phyloP scores from a whole-genome alignment of 345 rosid genomes.

The Sisymbrium irio region DNA sequence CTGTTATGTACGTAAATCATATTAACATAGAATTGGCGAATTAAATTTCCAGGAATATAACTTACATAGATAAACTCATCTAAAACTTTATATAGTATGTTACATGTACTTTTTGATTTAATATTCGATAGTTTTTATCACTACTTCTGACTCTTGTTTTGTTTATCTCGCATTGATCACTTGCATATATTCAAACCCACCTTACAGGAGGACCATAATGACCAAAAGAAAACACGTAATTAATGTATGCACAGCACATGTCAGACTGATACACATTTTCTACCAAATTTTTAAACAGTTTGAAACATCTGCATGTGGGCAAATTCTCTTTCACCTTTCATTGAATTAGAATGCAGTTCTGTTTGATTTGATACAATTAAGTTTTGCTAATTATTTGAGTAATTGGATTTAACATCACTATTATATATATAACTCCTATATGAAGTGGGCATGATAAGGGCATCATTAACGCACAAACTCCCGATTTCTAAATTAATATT shows the following conservation, averaged over 20 bases:
- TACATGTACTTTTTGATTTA: neutral
- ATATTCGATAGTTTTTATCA: neutral
- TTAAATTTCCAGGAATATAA: neutral
- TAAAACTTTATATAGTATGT: neutral
- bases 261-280: slow-evolving; percentile 5
- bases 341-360: neutral
- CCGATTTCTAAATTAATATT: no score
- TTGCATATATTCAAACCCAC: slow-evolving; percentile 5
- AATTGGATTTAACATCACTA: neutral
- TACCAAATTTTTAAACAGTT: neutral
- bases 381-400: neutral
- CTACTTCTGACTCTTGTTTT: neutral
- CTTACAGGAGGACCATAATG: neutral
- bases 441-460: neutral
- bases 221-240: slow-evolving; percentile 1
- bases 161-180: neutral
- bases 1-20: neutral
- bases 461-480: no score
- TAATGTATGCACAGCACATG: slow-evolving; percentile 20
- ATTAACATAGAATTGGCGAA: neutral
- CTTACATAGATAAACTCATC: neutral
- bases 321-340: slow-evolving; percentile 1
- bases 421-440: neutral
- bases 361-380: slow-evolving; percentile 14
- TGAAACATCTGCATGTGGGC: slow-evolving; percentile 35